These are phyloP conservation scores for Phytophthora megakarya DNA, from an alignment of 352 stramenopile genomes.

Conservation along the genomic window DNA sequence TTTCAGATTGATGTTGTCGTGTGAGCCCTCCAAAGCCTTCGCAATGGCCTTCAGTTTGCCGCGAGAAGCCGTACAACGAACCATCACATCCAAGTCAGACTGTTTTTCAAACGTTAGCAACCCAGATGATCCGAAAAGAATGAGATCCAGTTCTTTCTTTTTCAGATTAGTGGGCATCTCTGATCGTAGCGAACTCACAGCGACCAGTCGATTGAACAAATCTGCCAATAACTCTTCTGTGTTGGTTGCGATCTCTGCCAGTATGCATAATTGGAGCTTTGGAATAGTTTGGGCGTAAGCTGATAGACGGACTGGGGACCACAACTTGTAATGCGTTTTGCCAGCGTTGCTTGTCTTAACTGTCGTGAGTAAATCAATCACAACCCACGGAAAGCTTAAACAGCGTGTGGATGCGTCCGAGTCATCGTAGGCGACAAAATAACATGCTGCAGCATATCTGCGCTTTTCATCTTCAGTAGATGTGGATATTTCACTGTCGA, in stretches of 20 bases:
- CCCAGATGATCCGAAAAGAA: constrained; percentile 74
- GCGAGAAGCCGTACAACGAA: constrained; percentile 25
- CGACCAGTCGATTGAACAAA: constrained; percentile 70
- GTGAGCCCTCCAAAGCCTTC: constrained; percentile 31
- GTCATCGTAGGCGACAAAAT: constrained; percentile 67
- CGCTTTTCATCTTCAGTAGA: constrained; percentile 27
- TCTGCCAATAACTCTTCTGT: constrained; percentile 57
- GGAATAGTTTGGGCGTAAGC: constrained; percentile 43
- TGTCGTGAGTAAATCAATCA: constrained; percentile 54
- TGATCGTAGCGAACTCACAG: constrained; percentile 48
- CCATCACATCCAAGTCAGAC: constrained; percentile 76
- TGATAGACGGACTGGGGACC: constrained; percentile 32
- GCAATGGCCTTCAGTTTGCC: constrained; percentile 43
- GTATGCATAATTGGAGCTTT: constrained; percentile 64
- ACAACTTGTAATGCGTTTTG: constrained; percentile 26
- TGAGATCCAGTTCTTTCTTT: constrained; percentile 48
- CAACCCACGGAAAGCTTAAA: constrained; percentile 80
- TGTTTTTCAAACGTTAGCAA: constrained; percentile 79
- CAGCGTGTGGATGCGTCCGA: constrained; percentile 29
- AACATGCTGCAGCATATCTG: constrained; percentile 71
- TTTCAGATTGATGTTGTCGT: constrained; percentile 48
- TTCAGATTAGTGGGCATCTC: constrained; percentile 47
- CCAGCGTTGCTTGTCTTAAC: constrained; percentile 42
- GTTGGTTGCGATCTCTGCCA: constrained; percentile 54
- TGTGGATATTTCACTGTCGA: constrained; percentile 34